These are phyloP conservation scores for Cystobasidium sp. DNA, from an alignment of 1,284 basidiomycete genomes.

Conservation along the genomic window DNA sequence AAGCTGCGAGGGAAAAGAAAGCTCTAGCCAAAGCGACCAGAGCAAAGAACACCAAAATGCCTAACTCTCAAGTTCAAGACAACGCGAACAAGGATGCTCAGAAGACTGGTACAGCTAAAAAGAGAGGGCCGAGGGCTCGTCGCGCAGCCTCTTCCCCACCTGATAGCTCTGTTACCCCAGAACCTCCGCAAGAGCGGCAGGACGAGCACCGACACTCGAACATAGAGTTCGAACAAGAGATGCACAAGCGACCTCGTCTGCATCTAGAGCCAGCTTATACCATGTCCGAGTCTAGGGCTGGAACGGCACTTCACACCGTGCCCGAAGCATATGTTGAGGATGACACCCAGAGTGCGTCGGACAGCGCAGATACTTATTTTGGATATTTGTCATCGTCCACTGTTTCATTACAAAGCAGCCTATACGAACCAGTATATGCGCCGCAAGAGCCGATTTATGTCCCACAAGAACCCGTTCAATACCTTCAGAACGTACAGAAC, in stretches of 20 bases:
- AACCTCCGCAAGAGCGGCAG: neutral
- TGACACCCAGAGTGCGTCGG: slow-evolving; percentile 2
- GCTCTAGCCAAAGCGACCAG: slow-evolving; percentile 29
- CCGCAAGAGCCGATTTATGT: neutral
- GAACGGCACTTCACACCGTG: neutral
- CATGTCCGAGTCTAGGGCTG: neutral
- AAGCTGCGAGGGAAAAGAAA: slow-evolving; percentile 39
- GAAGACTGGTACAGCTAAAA: slow-evolving; percentile 8
- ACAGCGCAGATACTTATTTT: slow-evolving; percentile 2
- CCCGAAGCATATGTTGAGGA: neutral
- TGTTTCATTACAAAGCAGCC: slow-evolving; percentile 11
- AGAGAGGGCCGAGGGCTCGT: neutral
- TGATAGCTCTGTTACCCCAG: slow-evolving; percentile 19
- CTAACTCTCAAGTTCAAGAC: neutral
- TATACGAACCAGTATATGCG: slow-evolving; percentile 14
- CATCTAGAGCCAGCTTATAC: neutral
- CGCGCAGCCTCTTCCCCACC: neutral
- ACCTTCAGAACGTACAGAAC: neutral
- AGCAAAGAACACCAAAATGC: neutral
- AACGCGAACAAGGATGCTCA: neutral
- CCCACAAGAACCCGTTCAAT: neutral
- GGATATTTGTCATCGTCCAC: slow-evolving; percentile 24
- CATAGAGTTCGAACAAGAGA: too few species aligned
- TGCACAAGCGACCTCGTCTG: neutral
- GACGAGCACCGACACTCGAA: neutral